Evolutionary conservation across 305 asterid species (phyloP).

Genomic region (Fraxinus baroniana): DNA sequence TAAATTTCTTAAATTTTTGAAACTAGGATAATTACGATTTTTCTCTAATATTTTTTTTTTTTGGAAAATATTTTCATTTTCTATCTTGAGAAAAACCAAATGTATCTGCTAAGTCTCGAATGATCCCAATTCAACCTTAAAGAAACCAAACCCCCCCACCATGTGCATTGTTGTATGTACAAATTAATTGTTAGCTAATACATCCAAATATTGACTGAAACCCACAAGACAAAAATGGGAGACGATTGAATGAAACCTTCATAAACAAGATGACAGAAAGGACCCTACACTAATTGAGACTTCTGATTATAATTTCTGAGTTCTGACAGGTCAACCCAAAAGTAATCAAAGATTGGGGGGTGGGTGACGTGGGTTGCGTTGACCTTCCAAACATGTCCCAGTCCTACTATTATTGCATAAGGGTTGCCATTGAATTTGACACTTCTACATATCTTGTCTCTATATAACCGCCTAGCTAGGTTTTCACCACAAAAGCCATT

Average conservation of each 20-base stretch:
- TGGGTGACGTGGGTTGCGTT: too few relatives aligned
- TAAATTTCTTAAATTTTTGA: too few relatives aligned
- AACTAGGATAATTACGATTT: too few relatives aligned
- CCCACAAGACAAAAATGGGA: too few relatives aligned
- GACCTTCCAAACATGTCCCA: slow-evolving; percentile 13
- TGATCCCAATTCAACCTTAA: not conserved
- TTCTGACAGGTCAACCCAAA: slow-evolving; percentile 31
- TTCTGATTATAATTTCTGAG: not conserved
- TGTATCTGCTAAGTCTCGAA: not conserved
- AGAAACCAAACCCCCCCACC: not conserved
- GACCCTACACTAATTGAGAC: not conserved
- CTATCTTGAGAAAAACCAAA: not conserved
- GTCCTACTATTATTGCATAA: too few relatives aligned
- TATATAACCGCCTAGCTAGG: too few relatives aligned
- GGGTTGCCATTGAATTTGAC: too few relatives aligned
- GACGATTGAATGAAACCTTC: too few relatives aligned
- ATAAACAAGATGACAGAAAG: not conserved
- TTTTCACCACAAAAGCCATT: too few relatives aligned
- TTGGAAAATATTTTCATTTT: too few relatives aligned
- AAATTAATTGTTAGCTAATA: not conserved
- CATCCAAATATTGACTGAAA: not conserved
- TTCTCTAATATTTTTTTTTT: too few relatives aligned
- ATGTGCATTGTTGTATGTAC: not conserved
- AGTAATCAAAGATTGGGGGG: slow-evolving; percentile 2
- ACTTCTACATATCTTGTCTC: too few relatives aligned